These are phyloP conservation scores for Dactylorhiza incarnata DNA, from an alignment of 106 monocot genomes.

Conservation along the genomic window DNA sequence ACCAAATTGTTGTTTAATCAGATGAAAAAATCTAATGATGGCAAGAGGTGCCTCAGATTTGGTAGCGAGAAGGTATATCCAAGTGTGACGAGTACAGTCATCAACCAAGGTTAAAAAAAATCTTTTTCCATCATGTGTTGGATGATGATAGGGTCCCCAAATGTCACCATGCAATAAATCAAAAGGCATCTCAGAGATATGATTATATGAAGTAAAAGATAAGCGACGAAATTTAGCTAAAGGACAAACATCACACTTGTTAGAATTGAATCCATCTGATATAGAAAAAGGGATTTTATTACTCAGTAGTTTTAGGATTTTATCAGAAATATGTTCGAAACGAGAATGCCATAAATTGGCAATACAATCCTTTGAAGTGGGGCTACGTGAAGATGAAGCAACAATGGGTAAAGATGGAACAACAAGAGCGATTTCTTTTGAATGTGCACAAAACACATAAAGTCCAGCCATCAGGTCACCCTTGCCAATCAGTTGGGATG, in stretches of 20 bases:
- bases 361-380: too few relatives aligned
- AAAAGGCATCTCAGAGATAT: background rate
- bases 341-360: too few relatives aligned
- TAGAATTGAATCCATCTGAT: too few relatives aligned
- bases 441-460: too few relatives aligned
- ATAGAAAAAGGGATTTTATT: too few relatives aligned
- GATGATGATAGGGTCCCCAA: background rate
- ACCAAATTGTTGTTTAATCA: background rate
- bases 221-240: background rate
- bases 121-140: background rate
- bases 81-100: background rate
- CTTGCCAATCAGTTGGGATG: too few relatives aligned
- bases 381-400: too few relatives aligned
- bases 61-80: background rate
- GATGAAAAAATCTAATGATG: background rate
- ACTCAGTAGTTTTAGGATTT: too few relatives aligned
- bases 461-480: too few relatives aligned
- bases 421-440: too few relatives aligned
- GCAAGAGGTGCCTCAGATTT: background rate
- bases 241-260: background rate
- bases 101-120: background rate
- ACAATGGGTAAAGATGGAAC: too few relatives aligned
- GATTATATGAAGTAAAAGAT: background rate
- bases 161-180: background rate
- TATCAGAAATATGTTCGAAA: too few relatives aligned